Base-by-base conservation (phyloP, 495 filamentous ascomycete genomes). In the Hyaloscypha hepaticicola region DNA sequence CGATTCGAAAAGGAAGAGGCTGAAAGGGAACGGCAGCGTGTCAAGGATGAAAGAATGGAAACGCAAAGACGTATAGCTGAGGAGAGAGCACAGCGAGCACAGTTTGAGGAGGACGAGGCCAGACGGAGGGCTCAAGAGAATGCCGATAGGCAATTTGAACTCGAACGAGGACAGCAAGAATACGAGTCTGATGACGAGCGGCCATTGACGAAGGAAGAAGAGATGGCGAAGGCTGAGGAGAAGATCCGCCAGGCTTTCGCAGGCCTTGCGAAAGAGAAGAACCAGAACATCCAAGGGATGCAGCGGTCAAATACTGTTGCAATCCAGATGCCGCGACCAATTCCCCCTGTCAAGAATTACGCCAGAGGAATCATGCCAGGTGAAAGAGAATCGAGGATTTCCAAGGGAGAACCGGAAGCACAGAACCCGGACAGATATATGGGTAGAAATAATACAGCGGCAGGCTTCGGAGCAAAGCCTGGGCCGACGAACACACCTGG, bases 211-310 rank as follows among this genome's bases (percentile, higher is more conserved):
- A 58, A 58, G 33, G 56, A 58, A 11, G 33, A 38, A 22, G 56
- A 58, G 56, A 41, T 58, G 33, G 31, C 24, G 21, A 58, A 45
- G 31, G 56, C 56, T 3, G 56, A 58, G n/a, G 33, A 38, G 19
- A 58, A 58, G 33, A 58, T 58, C 29, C 29, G 31, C 8, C 27
- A 27, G 14, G 56, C 56, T 5, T 58, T 58, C 19, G 56, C 56
- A 22, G 33, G 31, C 19, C 29, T 58, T 21, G 56, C 56, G 4
- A 27, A 58, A 7, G 56, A 58, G 33, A 58, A 27, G 25, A 21
- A 26, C 50, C 50, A 24, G 7, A 53, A 27, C n/a, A 19, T 21
- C 22, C 50, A 53, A 19, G 11, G 11, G 19, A 16, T 45, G 7
- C 38, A 45, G 38, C 14, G 38, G 19, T 45, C 38, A 45, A 45